phyloP scores from a whole-genome alignment of 345 rosid genomes.

The Passiflora organensis region DNA sequence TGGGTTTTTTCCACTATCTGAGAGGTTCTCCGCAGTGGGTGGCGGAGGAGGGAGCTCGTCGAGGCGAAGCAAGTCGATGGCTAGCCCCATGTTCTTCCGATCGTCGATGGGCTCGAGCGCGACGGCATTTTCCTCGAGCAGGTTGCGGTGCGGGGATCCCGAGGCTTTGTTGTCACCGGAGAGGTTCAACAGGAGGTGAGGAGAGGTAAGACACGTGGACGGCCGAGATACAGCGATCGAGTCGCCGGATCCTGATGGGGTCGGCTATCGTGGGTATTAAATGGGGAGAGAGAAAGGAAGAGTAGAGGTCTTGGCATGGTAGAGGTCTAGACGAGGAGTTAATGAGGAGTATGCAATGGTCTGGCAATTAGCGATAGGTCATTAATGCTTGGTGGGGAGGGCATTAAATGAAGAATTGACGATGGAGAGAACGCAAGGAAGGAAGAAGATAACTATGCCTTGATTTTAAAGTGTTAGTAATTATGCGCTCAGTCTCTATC shows the following conservation, averaged over 20 bases:
- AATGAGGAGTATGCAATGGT: slow-evolving; percentile 11
- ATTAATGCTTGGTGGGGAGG: slow-evolving; percentile 47
- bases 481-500: neutral
- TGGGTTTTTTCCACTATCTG: slow-evolving; percentile 65
- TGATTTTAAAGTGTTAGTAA: neutral
- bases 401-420: slow-evolving; percentile 60
- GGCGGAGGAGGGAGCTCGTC: slow-evolving; percentile 49
- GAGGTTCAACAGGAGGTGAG: slow-evolving; percentile 56
- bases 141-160: slow-evolving; percentile 94
- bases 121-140: slow-evolving; percentile 70
- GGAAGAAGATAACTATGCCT: neutral
- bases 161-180: slow-evolving; percentile 96
- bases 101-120: slow-evolving; percentile 27
- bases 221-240: slow-evolving; percentile 23
- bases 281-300: neutral
- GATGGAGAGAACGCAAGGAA: slow-evolving; percentile 16
- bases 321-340: slow-evolving; percentile 14
- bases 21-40: slow-evolving; percentile 40
- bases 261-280: neutral
- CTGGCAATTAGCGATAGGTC: slow-evolving; percentile 15
- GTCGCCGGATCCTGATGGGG: slow-evolving; percentile 25
- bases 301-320: neutral
- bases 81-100: slow-evolving; percentile 69
- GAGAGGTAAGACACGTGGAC: slow-evolving; percentile 48
- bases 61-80: slow-evolving; percentile 65